Base-by-base conservation (phyloP, 306 rosid species). In the Aeschynomene evenia region DNA sequence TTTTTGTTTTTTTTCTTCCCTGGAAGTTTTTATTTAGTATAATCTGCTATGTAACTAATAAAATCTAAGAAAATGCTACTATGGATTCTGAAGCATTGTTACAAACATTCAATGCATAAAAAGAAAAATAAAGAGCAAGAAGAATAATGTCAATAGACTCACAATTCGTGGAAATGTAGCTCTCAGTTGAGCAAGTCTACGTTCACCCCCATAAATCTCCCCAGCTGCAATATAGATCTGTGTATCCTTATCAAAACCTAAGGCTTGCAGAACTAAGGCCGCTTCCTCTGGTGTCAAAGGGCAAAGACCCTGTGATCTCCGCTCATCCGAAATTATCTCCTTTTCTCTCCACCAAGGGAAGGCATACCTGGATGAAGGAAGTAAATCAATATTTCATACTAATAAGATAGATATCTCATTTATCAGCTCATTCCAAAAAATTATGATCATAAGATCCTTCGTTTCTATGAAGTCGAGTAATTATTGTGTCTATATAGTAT, bases 311-410 rank as follows among this genome's bases (percentile, higher is more conserved):
- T 87, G 96, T n/a, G 83, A 80, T 77, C 99, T 91, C 82, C 72
- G 84, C 71, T 87, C 86, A 70, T 84, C 89, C 12, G 99, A 94
- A 48, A 85, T 79, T 72, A 94, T 94, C 85, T 91, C 99, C 79
- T 94, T 94, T 78, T 91, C 99, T 76, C 97, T 91, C 97, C 99
- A 94, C 86, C 95, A 91, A 74, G 87, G 96, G 83, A 87, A 90
- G 59, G 92, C 91, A 80, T 94, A 94, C 79, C 99, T 94, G 79
- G 66, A 76, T 58, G 9, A 68, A 60, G 66, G 28, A 37, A 52
- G 50, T 40, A 67, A 68, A 76, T 31, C 33, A 45, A 20, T 63
- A 61, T 46, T 23, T n/a, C n/a, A n/a, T n/a, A n/a, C n/a, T n/a
- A n/a, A n/a, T 11, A 50, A 66, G 62, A 77, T 40, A 16, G 66